These are phyloP conservation scores for Balansia obtecta DNA, from an alignment of 2,329 filamentous ascomycete species.

Conservation along the genomic window DNA sequence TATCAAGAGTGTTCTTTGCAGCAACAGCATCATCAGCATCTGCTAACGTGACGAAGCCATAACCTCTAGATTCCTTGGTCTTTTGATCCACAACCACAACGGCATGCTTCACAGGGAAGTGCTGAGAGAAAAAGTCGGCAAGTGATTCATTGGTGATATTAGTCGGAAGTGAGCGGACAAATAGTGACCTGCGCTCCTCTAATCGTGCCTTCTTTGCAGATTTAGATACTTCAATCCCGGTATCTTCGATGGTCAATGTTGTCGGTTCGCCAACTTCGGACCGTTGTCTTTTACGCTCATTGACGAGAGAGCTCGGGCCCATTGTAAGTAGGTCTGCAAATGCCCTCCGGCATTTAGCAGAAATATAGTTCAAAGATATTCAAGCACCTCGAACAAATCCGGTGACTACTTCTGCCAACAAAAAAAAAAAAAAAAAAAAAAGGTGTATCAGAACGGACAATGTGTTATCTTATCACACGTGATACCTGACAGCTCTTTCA, in stretches of 20 bases:
- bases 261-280: conserved; percentile 20
- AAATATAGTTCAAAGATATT: background rate
- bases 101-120: conserved; percentile 90
- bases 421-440: conserved; percentile 5
- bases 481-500: conserved; percentile 12
- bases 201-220: conserved; percentile 43
- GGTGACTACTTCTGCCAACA: background rate
- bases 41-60: conserved; percentile 93
- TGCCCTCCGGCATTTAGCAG: background rate
- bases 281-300: conserved; percentile 24
- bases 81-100: conserved; percentile 78
- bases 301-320: conserved; percentile 4
- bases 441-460: background rate
- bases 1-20: conserved; percentile 72
- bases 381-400: background rate
- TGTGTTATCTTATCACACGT: conserved; percentile 22
- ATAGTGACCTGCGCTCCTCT: conserved; percentile 61
- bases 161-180: conserved; percentile 76
- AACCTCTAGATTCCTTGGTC: conserved; percentile 82
- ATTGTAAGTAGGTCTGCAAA: background rate
- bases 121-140: conserved; percentile 83
- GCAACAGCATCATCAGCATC: conserved; percentile 80
- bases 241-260: conserved; percentile 18
- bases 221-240: conserved; percentile 19
- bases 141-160: conserved; percentile 70